phyloP scores from a whole-genome alignment of 305 asterid genomes.

The Solanum aculeatissimum region DNA sequence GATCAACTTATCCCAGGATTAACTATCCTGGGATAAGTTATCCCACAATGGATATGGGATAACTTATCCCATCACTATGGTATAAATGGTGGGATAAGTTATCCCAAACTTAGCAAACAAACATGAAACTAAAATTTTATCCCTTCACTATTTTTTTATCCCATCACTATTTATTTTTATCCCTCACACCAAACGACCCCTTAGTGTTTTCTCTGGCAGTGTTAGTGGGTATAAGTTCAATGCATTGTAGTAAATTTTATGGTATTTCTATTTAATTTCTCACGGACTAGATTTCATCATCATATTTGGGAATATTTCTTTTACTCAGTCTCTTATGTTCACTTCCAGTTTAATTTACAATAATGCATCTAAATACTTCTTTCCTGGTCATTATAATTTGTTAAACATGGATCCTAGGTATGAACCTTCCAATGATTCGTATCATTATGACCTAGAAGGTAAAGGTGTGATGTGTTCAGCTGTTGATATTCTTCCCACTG shows the following conservation, averaged over 20 bases:
- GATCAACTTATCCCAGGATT: no score
- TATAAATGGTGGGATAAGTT: no score
- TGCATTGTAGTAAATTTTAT: not conserved
- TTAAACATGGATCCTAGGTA: constrained; percentile 35
- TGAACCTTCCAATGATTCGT: constrained; percentile 56
- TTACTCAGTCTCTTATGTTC: not conserved
- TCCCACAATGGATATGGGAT: no score
- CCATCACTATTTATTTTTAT: no score
- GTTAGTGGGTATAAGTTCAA: not conserved
- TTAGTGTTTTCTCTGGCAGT: not conserved
- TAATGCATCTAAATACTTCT: not conserved
- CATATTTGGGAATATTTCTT: not conserved
- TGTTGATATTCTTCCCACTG: constrained; percentile 94
- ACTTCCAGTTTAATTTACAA: not conserved
- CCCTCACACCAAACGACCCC: no score
- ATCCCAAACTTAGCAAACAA: no score
- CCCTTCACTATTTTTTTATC: no score
- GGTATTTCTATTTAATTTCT: not conserved
- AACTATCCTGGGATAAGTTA: no score
- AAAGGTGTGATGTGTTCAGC: constrained; percentile 77
- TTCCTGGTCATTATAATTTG: not conserved
- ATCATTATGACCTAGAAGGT: constrained; percentile 76
- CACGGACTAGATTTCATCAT: not conserved
- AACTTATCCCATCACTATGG: no score
- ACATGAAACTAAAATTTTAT: no score